These are phyloP conservation scores for Rhodotorula sp. DNA, from an alignment of 1,284 basidiomycete genomes.

Conservation along the genomic window DNA sequence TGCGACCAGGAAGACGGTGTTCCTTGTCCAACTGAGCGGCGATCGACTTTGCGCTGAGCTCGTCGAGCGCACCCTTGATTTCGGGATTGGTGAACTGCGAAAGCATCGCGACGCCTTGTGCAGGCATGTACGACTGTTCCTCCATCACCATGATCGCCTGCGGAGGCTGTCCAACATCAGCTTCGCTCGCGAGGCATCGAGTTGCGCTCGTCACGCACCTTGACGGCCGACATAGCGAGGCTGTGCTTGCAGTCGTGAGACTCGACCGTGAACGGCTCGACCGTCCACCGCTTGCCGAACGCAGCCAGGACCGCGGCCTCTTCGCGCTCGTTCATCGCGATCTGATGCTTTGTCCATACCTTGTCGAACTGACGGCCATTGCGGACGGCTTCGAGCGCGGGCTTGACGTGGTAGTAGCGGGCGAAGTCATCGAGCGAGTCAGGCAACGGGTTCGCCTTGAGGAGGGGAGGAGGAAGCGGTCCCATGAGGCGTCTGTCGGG, in stretches of 20 bases:
- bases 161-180: neutral
- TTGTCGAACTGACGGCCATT: neutral
- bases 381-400: conserved; percentile 47
- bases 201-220: conserved; percentile 10
- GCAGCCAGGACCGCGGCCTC: conserved; percentile 64
- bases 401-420: conserved; percentile 55
- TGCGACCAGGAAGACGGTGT: conserved; percentile 39
- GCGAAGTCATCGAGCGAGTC: conserved; percentile 56
- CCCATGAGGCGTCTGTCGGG: conserved; percentile 43
- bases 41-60: conserved; percentile 46
- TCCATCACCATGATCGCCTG: neutral
- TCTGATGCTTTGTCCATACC: neutral
- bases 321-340: conserved; percentile 49
- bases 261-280: neutral
- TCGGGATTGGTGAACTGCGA: conserved; percentile 57
- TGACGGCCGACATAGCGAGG: conserved; percentile 5
- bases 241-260: neutral
- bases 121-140: conserved; percentile 61
- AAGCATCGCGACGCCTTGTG: conserved; percentile 60
- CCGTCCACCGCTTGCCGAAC: conserved; percentile 53
- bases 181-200: neutral
- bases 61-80: conserved; percentile 54
- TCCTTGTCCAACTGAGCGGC: conserved; percentile 41
- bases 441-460: conserved; percentile 52
- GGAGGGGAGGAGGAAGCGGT: conserved; percentile 55